phyloP scores from a whole-genome alignment of 23 red algal genomes.

The Chondrus crispus region DNA sequence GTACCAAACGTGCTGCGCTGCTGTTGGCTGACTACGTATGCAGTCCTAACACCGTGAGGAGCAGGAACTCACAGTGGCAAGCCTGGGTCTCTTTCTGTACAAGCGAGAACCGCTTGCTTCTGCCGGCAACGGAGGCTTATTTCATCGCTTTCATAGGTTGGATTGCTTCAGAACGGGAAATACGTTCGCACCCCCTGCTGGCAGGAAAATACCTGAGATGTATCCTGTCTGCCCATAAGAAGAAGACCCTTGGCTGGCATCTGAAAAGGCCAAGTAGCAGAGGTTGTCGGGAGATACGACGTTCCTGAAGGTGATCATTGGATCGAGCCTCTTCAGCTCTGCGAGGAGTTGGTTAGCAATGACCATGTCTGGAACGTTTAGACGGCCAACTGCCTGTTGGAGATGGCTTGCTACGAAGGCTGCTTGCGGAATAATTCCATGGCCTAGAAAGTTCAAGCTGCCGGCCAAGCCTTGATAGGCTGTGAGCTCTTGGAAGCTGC shows the following conservation, averaged over 20 bases:
- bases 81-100: background rate
- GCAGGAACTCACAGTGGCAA: background rate
- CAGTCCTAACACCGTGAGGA: background rate
- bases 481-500: background rate
- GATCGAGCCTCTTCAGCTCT: background rate
- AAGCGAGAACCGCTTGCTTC: background rate
- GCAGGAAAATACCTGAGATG: conserved; percentile 8
- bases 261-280: background rate
- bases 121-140: background rate
- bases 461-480: background rate
- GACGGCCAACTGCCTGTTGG: background rate
- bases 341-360: conserved; percentile 1
- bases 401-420: conserved; percentile 28
- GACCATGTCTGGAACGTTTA: background rate
- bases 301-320: background rate
- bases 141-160: background rate
- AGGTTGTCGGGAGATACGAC: background rate
- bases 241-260: conserved; percentile 8
- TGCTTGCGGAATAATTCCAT: conserved; percentile 12
- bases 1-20: background rate
- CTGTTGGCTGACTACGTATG: background rate
- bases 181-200: background rate
- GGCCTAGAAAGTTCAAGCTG: conserved; percentile 20
- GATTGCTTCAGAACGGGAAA: background rate
- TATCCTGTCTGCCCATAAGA: conserved; percentile 36